Evolutionary conservation across 352 stramenopile genomes (phyloP), one percentile per base, ranked within the genome.

Genomic region (Phytophthora cactorum): DNA sequence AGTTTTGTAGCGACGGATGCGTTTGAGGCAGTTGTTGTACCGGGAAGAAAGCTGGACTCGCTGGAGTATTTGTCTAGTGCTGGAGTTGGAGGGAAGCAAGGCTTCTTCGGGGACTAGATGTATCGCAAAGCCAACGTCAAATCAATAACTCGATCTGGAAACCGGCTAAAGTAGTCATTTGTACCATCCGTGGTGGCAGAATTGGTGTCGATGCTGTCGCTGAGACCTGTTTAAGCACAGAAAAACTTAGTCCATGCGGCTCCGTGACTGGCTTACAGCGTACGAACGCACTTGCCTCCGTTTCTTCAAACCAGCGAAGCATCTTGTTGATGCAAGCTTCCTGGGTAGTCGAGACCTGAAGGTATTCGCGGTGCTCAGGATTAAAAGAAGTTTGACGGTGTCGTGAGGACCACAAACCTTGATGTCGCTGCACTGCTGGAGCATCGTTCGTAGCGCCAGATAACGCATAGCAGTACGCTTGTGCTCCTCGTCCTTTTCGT

Each of bases 221-320:
- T 29, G 63, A 52, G 0, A 25, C 51, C 73, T 85, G 15, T n/a
- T 25, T 11, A 41, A 6, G 4, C 17, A 14, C 15, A 22, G 22
- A 51, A 25, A 32, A 36, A 38, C 1, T 27, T 27, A 46, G n/a
- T 5, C 17, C 15, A 8, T 28, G 15, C 4, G 31, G 7, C 11
- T 38, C 3, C 14, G 3, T 25, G 32, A 2, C 27, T 52, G 14
- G 22, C 17, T 51, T 32, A 25, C 3, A n/a, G 63, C 59, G 50
- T 59, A 86, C 76, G 28, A 55, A 49, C 11, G 66, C 45, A 28
- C 61, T 54, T 31, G 41, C 49, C 8, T 64, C 66, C 1, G 66
- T 84, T 17, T 71, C 66, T 59, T 90, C 82, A 57, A 91, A 90
- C 84, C 84, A 93, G 1, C 72, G 59, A 50, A 93, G 61, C 7